A percentile compares a stretch with the other conserved stretches of the same genome.
Evolutionary conservation across 2,329 filamentous ascomycete genomes (phyloP).

Genomic region (Eutypa lata): DNA sequence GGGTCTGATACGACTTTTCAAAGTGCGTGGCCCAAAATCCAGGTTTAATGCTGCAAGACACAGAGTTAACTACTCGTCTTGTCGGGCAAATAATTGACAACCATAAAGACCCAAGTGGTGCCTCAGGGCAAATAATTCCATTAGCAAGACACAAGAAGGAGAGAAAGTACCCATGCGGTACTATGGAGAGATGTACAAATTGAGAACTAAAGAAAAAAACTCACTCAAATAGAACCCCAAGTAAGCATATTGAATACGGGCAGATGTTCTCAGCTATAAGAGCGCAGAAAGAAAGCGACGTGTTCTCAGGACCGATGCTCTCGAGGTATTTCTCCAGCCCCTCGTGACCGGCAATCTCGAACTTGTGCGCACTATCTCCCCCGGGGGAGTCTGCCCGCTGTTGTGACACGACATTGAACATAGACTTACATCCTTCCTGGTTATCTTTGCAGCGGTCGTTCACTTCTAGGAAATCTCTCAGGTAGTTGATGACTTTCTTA

Average conservation of each 20-base stretch:
- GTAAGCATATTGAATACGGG: conserved; percentile 4
- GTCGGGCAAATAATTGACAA: too few relatives aligned
- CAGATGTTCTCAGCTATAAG: conserved; percentile 3
- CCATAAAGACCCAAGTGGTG: too few relatives aligned
- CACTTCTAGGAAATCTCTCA: background rate
- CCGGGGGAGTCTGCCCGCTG: background rate
- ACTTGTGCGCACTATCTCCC: background rate
- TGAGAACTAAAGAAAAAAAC: too few relatives aligned
- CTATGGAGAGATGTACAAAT: too few relatives aligned
- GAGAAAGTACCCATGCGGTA: too few relatives aligned
- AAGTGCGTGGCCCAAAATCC: conserved; percentile 5
- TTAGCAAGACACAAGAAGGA: too few relatives aligned
- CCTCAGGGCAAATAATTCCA: too few relatives aligned
- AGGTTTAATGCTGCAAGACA: background rate
- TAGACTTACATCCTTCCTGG: background rate
- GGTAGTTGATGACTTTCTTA: background rate
- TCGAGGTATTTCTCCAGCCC: background rate
- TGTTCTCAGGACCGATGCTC: background rate
- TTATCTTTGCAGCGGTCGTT: background rate
- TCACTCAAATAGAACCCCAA: background rate
- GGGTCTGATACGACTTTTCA: conserved; percentile 4
- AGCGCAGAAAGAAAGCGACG: background rate
- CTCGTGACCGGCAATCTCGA: background rate
- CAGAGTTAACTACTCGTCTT: too few relatives aligned
- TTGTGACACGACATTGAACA: background rate